Conservation (phyloP, 2,329 filamentous ascomycete genomes). For the Pyrenochaeta sp. region DNA sequence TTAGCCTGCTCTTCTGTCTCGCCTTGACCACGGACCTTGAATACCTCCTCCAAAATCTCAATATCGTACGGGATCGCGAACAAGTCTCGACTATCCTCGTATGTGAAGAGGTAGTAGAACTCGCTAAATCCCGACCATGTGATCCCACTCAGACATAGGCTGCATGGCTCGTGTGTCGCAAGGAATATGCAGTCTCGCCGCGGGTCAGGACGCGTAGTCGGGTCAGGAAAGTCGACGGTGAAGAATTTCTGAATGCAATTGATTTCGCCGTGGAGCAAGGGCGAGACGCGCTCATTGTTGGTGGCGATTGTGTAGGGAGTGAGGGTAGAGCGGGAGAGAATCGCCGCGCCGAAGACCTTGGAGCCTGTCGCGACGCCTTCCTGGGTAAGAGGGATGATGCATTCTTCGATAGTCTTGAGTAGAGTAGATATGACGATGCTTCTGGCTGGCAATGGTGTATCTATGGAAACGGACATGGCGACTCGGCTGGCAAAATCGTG, state of each 20-base stretch:
- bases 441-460: background rate
- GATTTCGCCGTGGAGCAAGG: constrained; percentile 67
- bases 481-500: background rate
- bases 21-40: constrained; percentile 55
- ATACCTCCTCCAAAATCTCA: constrained; percentile 65
- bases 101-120: constrained; percentile 67
- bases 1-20: constrained; percentile 41
- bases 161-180: constrained; percentile 68
- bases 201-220: constrained; percentile 49
- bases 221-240: constrained; percentile 40
- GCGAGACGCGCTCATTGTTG: constrained; percentile 65
- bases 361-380: constrained; percentile 61
- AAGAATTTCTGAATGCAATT: constrained; percentile 69
- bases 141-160: constrained; percentile 65
- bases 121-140: constrained; percentile 66
- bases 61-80: constrained; percentile 67
- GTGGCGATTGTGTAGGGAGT: constrained; percentile 60
- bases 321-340: constrained; percentile 57
- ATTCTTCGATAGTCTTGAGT: constrained; percentile 44
- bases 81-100: constrained; percentile 65
- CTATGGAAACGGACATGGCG: constrained; percentile 9
- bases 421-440: constrained; percentile 9
- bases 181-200: constrained; percentile 65
- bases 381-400: constrained; percentile 62
- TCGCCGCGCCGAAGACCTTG: constrained; percentile 67